phyloP scores from a whole-genome alignment of 805 yeast genomes.

The Brettanomyces anomalus region DNA sequence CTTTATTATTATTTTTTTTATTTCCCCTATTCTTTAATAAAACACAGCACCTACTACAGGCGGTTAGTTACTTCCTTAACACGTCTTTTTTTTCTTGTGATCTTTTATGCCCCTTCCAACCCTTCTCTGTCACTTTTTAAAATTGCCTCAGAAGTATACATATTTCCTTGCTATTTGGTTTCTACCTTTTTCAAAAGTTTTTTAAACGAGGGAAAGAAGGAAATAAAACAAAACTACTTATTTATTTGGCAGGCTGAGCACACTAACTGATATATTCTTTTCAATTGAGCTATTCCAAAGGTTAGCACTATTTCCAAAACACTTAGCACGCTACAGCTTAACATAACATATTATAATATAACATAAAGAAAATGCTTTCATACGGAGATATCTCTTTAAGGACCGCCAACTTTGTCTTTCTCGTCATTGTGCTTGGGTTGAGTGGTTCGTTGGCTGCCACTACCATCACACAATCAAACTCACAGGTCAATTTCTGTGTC shows the following conservation, averaged over 20 bases:
- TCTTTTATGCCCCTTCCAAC: not conserved
- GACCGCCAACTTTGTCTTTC: slow-evolving; percentile 61
- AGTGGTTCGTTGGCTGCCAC: slow-evolving; percentile 82
- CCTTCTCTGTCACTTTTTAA: not conserved
- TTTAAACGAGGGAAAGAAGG: too few species aligned
- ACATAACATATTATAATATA: not conserved
- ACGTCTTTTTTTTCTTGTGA: not conserved
- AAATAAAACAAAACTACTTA: too few species aligned
- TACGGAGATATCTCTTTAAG: slow-evolving; percentile 73
- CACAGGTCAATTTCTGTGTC: slow-evolving; percentile 84
- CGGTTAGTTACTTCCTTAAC: too few species aligned
- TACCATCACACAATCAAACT: slow-evolving; percentile 37
- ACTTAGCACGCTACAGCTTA: not conserved
- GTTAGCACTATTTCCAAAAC: slow-evolving; percentile 2
- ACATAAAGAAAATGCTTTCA: slow-evolving; percentile 34
- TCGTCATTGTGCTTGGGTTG: slow-evolving; percentile 75
- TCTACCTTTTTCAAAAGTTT: too few species aligned
- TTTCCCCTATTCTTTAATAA: not conserved
- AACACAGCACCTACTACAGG: too few species aligned
- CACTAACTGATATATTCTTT: not conserved
- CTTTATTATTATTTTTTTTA: not conserved
- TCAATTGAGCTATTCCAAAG: not conserved
- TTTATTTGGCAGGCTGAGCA: too few species aligned
- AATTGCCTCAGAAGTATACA: too few species aligned
- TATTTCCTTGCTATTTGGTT: too few species aligned